Evolutionary conservation across 441 rosid species (phyloP), one percentile per base, ranked within the genome.

Genomic region (Euphorbia schlechtendalii): DNA sequence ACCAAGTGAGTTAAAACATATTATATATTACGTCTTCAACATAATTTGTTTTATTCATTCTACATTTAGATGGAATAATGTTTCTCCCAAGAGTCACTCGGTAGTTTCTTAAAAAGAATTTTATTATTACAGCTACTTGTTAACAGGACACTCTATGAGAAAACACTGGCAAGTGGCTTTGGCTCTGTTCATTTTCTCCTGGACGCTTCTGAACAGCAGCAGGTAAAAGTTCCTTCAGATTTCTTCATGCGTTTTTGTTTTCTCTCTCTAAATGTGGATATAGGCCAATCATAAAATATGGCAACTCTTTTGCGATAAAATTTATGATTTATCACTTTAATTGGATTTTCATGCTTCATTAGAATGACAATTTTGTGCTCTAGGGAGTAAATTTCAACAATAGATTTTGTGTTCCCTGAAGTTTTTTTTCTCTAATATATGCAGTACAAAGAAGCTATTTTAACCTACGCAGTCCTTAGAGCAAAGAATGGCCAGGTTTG

Each of bases 151-250:
- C 95, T 93, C 45, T 88, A 90, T 61, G 97, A 88, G 88, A 93
- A 88, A 86, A 93, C 98, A 40, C 76, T 90, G 76, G 98, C 97
- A 28, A 88, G 98, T 82, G 98, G 98, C 64, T 93, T 90, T 65
- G 98, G 98, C 68, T 78, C 98, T 9, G 88, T 93, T 72, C 90
- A 93, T 78, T 90, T 93, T 77, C 97, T 93, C 78, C 73, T 93
- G 77, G 98, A 93, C 77, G 96, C 97, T 72, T 88, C 97, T 25
- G 92, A 93, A 78, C 96, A 93, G 77, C 98, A 93, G 77, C 97
- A 90, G 78, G 96, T 83, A 71, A 79, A 82, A 77, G 69, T 51
- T 46, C 21, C 56, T 59, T 32, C 34, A 32, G 3, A 32, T 32
- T 32, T 32, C 4, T 6, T 32, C 34, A 32, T 32, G 34, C 34